Evolutionary conservation across 352 stramenopile species (phyloP), one percentile per base, ranked within the genome.

Genomic region (Phytophthora constricta): DNA sequence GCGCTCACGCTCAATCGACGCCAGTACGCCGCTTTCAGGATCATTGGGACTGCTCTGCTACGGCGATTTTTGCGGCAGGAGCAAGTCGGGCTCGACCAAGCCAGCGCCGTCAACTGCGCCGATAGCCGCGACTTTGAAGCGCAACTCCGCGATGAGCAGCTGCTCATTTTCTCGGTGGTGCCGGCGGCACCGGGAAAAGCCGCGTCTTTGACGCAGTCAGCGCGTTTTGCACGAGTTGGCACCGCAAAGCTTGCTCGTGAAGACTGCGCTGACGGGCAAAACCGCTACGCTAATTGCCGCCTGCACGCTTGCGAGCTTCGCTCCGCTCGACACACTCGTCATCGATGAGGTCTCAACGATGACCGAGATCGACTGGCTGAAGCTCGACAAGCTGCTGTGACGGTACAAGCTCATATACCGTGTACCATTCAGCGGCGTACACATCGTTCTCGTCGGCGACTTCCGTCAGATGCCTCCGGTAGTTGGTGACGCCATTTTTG

Each of bases 121-220:
- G 31, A 31, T 37, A 31, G 8, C 53, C n/a, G 20, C 34, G 25
- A 62, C 42, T 62, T 53, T 27, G 26, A 62, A 41, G 41, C 41
- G 17, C 54, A n/a, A 2, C 9, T 62, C n/a, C 55, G 26, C 3
- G 55, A 52, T 27, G 43, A 62, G 9, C 55, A 62, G 19, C 27
- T 62, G 26, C 5, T 62, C 17, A 62, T 62, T 26, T 62, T 25
- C 55, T 62, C 43, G 55, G 55, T 19, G 28, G 55, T 16, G 27
- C 55, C 9, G 55, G 55, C 27, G 28, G 55, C 17, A 62, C 55
- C 26, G 55, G 55, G 1, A 62, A 62, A n/a, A 62, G 55, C 42
- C 27, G 55, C 42, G 55, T n/a, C n/a, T n/a, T n/a, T n/a, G n/a
- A n/a, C n/a, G n/a, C 55, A 8, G 43, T 62, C 27, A 28, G 25